A percentile compares a stretch with the other conserved stretches of the same genome.
These are phyloP conservation scores for Myrica gale DNA, from an alignment of 306 rosid genomes.

Conservation along the genomic window DNA sequence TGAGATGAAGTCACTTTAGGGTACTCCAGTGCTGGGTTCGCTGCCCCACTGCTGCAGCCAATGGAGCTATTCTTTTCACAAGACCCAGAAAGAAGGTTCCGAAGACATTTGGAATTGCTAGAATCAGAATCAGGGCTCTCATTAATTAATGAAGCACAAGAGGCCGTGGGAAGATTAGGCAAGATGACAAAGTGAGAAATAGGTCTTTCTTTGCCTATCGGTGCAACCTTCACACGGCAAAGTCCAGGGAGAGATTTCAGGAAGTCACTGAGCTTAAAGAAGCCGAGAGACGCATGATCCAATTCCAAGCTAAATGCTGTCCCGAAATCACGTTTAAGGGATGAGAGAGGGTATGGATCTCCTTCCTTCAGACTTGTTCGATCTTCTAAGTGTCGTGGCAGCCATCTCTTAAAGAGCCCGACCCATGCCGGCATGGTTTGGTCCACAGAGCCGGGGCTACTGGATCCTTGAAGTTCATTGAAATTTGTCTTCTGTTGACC, in stretches of 20 bases:
- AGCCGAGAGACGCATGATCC: constrained; percentile 41
- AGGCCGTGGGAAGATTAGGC: constrained; percentile 13
- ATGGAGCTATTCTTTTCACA: constrained; percentile 3
- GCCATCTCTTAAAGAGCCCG: constrained; percentile 40
- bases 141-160: not conserved
- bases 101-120: not conserved
- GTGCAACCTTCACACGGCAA: constrained; percentile 30
- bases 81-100: constrained; percentile 4
- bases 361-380: constrained; percentile 29
- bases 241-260: constrained; percentile 31
- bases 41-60: not conserved
- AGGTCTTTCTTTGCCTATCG: constrained; percentile 24
- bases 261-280: constrained; percentile 42
- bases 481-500: constrained; percentile 7
- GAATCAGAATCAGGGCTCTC: constrained; percentile 4
- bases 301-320: constrained; percentile 36
- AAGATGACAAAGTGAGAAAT: constrained; percentile 38
- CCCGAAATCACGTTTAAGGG: constrained; percentile 42
- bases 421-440: constrained; percentile 36
- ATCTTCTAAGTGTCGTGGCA: constrained; percentile 31
- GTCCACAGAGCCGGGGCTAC: not conserved
- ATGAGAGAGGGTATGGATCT: constrained; percentile 39
- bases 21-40: constrained; percentile 10
- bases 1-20: constrained; percentile 11
- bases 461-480: constrained; percentile 17